phyloP scores from a whole-genome alignment of 2,329 filamentous ascomycete genomes.

The Tolypocladium paradoxum region DNA sequence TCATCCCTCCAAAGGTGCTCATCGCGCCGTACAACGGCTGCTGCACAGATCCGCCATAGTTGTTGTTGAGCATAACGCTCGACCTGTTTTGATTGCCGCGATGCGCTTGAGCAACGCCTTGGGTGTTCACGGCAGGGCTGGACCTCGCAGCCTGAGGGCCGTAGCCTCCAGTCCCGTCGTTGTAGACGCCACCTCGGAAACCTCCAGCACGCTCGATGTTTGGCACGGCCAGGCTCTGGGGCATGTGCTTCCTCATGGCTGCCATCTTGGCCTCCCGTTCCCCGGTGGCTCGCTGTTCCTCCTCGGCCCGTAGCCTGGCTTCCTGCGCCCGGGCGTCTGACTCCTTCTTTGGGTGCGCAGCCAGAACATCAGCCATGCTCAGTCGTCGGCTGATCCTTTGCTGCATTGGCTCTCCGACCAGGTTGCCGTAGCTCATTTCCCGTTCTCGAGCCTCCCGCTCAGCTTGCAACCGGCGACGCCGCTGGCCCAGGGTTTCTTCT shows the following conservation, averaged over 20 bases:
- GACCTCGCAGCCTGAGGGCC: constrained; percentile 14
- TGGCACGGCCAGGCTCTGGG: constrained; percentile 24
- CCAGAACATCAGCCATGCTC: constrained; percentile 50
- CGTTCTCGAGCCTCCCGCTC: constrained; percentile 53
- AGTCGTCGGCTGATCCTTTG: constrained; percentile 22
- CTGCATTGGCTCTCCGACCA: constrained; percentile 7
- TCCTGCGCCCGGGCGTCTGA: constrained; percentile 29
- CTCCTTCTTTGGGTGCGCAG: constrained; percentile 30
- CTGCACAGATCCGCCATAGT: constrained; percentile 15
- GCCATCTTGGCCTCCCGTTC: constrained; percentile 39
- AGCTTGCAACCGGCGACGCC: constrained; percentile 61
- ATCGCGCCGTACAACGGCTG: constrained; percentile 15
- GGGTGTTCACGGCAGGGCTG: constrained; percentile 14
- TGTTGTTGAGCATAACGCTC: constrained; percentile 13
- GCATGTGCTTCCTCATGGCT: constrained; percentile 38
- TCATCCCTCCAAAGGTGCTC: constrained; percentile 10
- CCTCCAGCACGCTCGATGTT: constrained; percentile 28
- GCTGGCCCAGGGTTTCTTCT: constrained; percentile 71
- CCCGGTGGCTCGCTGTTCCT: constrained; percentile 22
- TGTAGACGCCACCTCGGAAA: constrained; percentile 42
- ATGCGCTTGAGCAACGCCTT: constrained; percentile 11
- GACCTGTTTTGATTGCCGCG: constrained; percentile 15
- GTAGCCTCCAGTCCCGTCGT: constrained; percentile 37
- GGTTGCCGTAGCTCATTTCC: constrained; percentile 33
- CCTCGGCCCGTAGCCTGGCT: constrained; percentile 28